A percentile compares a stretch with the other conserved stretches of the same genome.
These are phyloP conservation scores for Ophiostoma piceae DNA, from an alignment of 2,329 filamentous ascomycete species.

Conservation along the genomic window DNA sequence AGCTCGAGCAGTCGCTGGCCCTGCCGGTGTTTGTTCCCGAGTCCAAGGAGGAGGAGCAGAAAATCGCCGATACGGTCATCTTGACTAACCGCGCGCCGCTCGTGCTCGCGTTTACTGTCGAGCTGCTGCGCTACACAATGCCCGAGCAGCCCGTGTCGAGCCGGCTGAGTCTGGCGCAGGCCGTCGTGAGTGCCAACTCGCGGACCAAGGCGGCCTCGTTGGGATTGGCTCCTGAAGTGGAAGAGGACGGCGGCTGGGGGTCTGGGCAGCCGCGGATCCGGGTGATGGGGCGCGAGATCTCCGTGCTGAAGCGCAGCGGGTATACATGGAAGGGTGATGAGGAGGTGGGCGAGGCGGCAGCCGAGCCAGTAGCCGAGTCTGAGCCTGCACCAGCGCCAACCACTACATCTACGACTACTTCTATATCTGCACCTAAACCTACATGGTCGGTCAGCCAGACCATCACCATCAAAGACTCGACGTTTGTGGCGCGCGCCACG, in stretches of 20 bases:
- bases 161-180: conserved; percentile 74
- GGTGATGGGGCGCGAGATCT: conserved; percentile 67
- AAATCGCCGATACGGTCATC: conserved; percentile 54
- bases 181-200: conserved; percentile 76
- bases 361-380: background rate
- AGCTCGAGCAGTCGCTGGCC: conserved; percentile 57
- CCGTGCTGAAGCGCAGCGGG: conserved; percentile 70
- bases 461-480: conserved; percentile 49
- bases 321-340: conserved; percentile 56
- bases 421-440: conserved; percentile 17
- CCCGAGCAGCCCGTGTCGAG: conserved; percentile 81
- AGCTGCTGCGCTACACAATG: conserved; percentile 72
- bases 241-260: conserved; percentile 66
- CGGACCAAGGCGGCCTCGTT: conserved; percentile 69
- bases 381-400: conserved; percentile 23
- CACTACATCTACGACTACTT: conserved; percentile 21
- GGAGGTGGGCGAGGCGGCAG: conserved; percentile 24
- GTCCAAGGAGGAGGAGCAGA: conserved; percentile 38
- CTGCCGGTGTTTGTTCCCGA: conserved; percentile 51
- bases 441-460: conserved; percentile 49
- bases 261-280: conserved; percentile 68
- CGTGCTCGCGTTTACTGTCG: conserved; percentile 72
- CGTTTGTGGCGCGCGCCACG: conserved; percentile 52
- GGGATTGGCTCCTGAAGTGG: conserved; percentile 69
- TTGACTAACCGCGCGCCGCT: conserved; percentile 73